These are phyloP conservation scores for Cutaneotrichosporon cutaneum DNA, from an alignment of 1,284 basidiomycete genomes.

Conservation along the genomic window DNA sequence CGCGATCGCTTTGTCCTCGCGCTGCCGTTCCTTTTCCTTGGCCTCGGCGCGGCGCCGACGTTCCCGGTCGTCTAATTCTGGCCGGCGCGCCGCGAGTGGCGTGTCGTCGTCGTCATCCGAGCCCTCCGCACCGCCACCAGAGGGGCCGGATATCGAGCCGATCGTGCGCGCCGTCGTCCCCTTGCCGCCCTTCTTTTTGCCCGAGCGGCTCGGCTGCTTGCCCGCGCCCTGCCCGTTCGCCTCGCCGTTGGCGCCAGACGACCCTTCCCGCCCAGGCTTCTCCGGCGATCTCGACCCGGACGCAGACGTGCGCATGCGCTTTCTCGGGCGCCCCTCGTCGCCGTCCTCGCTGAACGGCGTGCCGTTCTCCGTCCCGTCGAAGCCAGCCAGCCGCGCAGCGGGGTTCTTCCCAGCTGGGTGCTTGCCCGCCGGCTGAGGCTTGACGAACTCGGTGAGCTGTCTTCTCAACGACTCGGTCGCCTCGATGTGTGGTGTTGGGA, in stretches of 20 bases:
- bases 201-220: conserved; percentile 23
- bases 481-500: conserved; percentile 67
- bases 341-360: conserved; percentile 24
- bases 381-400: conserved; percentile 1
- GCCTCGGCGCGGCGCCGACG: conserved; percentile 55
- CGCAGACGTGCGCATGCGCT: conserved; percentile 18
- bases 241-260: conserved; percentile 23
- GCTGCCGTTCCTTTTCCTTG: conserved; percentile 62
- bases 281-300: conserved; percentile 14
- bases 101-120: conserved; percentile 39
- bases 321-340: conserved; percentile 34
- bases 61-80: conserved; percentile 41
- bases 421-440: conserved; percentile 39
- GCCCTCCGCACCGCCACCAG: conserved; percentile 14
- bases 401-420: conserved; percentile 36
- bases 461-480: conserved; percentile 64
- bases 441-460: conserved; percentile 60
- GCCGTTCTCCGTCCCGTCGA: conserved; percentile 34
- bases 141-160: conserved; percentile 3
- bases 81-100: conserved; percentile 38
- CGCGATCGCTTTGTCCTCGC: conserved; percentile 71
- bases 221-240: conserved; percentile 29
- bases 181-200: conserved; percentile 6
- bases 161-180: conserved; percentile 22
- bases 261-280: conserved; percentile 3